Percentiles rank a stretch among this genome's conserved stretches.
phyloP scores from a whole-genome alignment of 2,329 filamentous ascomycete species.

The Phoma sp. region DNA sequence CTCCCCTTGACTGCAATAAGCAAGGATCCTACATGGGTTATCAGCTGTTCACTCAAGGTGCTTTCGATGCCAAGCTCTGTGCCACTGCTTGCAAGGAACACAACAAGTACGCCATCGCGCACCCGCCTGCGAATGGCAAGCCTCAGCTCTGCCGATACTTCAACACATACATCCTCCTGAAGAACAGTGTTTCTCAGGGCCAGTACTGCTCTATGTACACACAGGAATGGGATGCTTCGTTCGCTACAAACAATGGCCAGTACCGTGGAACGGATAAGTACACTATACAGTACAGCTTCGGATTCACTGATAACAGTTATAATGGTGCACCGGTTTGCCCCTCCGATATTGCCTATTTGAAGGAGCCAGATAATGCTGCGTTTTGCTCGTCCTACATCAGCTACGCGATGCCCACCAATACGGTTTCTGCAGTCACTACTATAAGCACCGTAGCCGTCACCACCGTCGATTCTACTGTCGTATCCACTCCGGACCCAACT shows the following conservation, averaged over 20 bases:
- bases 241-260: background rate
- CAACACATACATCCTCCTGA: constrained; percentile 40
- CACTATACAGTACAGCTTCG: constrained; percentile 3
- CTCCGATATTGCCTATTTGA: too few relatives aligned
- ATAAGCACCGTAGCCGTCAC: too few relatives aligned
- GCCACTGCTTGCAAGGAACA: background rate
- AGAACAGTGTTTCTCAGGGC: constrained; percentile 35
- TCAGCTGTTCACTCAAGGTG: background rate
- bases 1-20: constrained; percentile 9
- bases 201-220: constrained; percentile 36
- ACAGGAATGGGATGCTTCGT: constrained; percentile 10
- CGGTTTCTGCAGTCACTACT: too few relatives aligned
- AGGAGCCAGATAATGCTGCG: too few relatives aligned
- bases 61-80: constrained; percentile 4
- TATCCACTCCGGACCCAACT: too few relatives aligned
- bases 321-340: constrained; percentile 1
- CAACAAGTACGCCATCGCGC: constrained; percentile 1
- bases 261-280: background rate
- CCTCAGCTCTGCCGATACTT: constrained; percentile 37
- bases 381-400: too few relatives aligned
- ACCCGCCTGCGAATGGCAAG: constrained; percentile 1
- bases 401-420: too few relatives aligned
- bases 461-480: too few relatives aligned
- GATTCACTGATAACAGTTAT: background rate
- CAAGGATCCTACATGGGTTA: constrained; percentile 9